These are phyloP conservation scores for Straminergon stramineum DNA, from an alignment of 225 moss, liverwort and hornwort genomes.

Conservation along the genomic window DNA sequence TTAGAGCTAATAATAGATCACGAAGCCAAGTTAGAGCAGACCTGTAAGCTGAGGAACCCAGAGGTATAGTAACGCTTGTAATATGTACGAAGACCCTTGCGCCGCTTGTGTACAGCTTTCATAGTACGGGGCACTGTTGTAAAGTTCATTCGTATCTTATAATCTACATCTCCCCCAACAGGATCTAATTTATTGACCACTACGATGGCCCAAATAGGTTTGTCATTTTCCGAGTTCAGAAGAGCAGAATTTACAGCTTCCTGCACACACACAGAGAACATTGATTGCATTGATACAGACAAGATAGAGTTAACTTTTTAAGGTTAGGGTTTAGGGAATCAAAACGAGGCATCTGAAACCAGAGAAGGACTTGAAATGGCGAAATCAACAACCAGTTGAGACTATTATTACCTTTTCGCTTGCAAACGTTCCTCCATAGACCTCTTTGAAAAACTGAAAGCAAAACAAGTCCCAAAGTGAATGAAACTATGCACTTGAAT, in stretches of 20 bases:
- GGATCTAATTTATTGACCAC: slow-evolving; percentile 72
- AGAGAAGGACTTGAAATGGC: background rate
- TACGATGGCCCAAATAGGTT: slow-evolving; percentile 84
- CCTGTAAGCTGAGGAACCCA: slow-evolving; percentile 95
- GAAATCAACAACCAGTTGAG: background rate
- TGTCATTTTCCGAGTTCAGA: slow-evolving; percentile 37
- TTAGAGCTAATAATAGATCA: background rate
- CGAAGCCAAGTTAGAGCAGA: background rate
- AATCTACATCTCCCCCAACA: slow-evolving; percentile 66
- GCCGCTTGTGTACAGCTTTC: slow-evolving; percentile 47
- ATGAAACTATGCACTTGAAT: background rate
- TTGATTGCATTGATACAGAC: background rate
- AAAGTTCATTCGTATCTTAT: slow-evolving; percentile 95
- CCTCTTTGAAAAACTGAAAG: slow-evolving; percentile 68
- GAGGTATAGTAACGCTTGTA: slow-evolving; percentile 95
- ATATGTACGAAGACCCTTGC: slow-evolving; percentile 48
- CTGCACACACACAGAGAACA: slow-evolving; percentile 20
- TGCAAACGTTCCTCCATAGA: slow-evolving; percentile 80
- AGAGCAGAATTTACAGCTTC: slow-evolving; percentile 79
- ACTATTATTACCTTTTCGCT: slow-evolving; percentile 62
- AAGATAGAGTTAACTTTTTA: background rate
- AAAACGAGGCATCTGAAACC: background rate
- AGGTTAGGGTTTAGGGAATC: background rate
- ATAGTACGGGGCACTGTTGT: slow-evolving; percentile 71
- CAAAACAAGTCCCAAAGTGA: background rate